Conservation (phyloP, 345 rosid species). For the Laguncularia racemosa region DNA sequence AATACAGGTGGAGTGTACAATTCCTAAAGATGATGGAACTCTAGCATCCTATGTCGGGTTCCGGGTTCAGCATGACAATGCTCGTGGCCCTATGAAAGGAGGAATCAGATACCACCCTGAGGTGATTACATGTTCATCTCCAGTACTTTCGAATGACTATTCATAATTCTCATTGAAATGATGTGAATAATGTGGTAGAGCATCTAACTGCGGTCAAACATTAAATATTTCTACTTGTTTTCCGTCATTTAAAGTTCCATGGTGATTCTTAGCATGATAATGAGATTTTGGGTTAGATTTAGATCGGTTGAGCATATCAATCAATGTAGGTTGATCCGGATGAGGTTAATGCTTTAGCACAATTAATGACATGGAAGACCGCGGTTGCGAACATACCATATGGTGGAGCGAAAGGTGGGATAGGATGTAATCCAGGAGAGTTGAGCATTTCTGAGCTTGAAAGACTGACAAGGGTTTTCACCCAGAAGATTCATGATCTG, state of each 20-base stretch:
- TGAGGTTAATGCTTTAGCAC: constrained; percentile 94
- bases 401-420: constrained; percentile 98
- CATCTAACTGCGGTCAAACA: too few species aligned
- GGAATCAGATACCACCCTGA: constrained; percentile 98
- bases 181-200: too few species aligned
- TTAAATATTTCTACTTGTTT: too few species aligned
- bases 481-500: constrained; percentile 90
- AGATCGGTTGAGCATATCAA: constrained; percentile 5
- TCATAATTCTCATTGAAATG: too few species aligned
- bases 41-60: constrained; percentile 89
- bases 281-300: constrained; percentile 5
- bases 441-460: constrained; percentile 71
- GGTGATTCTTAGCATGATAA: not conserved
- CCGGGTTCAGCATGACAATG: constrained; percentile 94
- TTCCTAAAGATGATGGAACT: constrained; percentile 87
- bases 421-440: constrained; percentile 72
- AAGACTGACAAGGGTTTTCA: constrained; percentile 87
- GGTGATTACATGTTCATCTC: constrained; percentile 23
- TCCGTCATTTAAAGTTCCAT: too few species aligned
- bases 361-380: constrained; percentile 98
- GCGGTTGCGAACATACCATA: constrained; percentile 95
- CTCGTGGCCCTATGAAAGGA: constrained; percentile 99
- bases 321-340: constrained; percentile 77
- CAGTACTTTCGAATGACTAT: too few species aligned
- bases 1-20: constrained; percentile 82